Evolutionary conservation across 768 basidiomycete genomes (phyloP).

Genomic region (Suillus cothurnatus): DNA sequence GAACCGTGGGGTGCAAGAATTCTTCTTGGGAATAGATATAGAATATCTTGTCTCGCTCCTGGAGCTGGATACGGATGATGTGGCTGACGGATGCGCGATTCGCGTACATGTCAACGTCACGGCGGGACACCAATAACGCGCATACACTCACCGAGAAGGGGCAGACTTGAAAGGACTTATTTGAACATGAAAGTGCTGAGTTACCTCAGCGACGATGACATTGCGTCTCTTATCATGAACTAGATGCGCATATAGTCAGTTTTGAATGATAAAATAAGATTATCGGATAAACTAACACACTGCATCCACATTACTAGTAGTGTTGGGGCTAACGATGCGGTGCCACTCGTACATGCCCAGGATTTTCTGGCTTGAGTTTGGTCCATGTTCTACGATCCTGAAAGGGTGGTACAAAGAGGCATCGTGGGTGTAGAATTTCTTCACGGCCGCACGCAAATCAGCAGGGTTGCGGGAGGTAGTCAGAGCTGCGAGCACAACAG

Average conservation of each 20-base stretch:
- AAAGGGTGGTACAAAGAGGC: conserved; percentile 60
- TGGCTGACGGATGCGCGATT: conserved; percentile 32
- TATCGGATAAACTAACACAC: conserved; percentile 20
- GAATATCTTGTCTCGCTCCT: conserved; percentile 41
- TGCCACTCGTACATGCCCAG: conserved; percentile 67
- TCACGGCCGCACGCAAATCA: conserved; percentile 46
- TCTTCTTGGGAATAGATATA: conserved; percentile 60
- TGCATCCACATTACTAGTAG: conserved; percentile 44
- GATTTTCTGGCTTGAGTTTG: conserved; percentile 50
- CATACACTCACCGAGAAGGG: conserved; percentile 43
- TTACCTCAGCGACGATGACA: conserved; percentile 46
- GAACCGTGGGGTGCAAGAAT: conserved; percentile 55
- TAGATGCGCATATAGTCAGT: conserved; percentile 19
- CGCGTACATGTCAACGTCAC: neutral
- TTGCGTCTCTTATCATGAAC: conserved; percentile 47
- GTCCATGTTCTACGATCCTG: conserved; percentile 45
- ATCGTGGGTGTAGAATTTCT: conserved; percentile 52
- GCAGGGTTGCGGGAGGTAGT: conserved; percentile 50
- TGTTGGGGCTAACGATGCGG: conserved; percentile 55
- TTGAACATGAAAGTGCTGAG: conserved; percentile 53
- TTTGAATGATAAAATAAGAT: neutral
- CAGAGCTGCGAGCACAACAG: conserved; percentile 42
- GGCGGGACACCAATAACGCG: neutral
- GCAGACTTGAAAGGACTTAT: conserved; percentile 47
- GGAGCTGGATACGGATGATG: conserved; percentile 49